Evolutionary conservation across 306 rosid species (phyloP), one percentile per base, ranked within the genome.

Genomic region (Calophaca sinica): DNA sequence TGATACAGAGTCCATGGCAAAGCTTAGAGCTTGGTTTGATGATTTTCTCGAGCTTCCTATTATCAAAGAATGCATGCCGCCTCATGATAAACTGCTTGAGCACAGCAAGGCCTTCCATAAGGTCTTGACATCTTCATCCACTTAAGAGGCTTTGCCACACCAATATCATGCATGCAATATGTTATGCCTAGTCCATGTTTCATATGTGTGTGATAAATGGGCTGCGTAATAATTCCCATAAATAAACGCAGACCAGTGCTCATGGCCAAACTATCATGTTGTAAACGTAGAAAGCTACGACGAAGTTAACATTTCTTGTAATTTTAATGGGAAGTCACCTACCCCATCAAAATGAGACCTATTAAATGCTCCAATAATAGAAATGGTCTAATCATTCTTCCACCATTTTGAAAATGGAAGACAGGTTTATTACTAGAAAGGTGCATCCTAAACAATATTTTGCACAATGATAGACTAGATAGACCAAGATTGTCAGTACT

Each of bases 391-490:
- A 20, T 20, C 26, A 20, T 20, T 0, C 26, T 20, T 20, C 26
- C 26, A 20, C 26, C 26, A 20, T 20, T 20, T 20, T 20, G 26
- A 20, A 20, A 1, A 20, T 20, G 26, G 26, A 20, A 20, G 26
- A 20, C 26, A 20, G 1, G 26, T 41, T 76, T 82, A 63, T 68
- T 65, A 45, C 79, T 68, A 64, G 62, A 64, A 79, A 66, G 26
- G 26, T 20, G 26, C 26, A 20, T 20, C 26, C 26, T 81, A 15
- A 87, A 86, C 80, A 88, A 73, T 36, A 74, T 75, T 70, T 85
- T 88, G 63, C 85, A 87, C 78, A 82, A 75, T n/a, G 89, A 64
- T 77, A 83, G 69, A 83, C 71, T 89, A 45, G 80, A 81, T 74
- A 78, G 65, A 70, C 88, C 82, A 33, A 64, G 71, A 70, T n/a